A percentile compares a stretch with the other conserved stretches of the same genome.
Conservation (phyloP, 352 stramenopile species). For the Discostella stelligera region DNA sequence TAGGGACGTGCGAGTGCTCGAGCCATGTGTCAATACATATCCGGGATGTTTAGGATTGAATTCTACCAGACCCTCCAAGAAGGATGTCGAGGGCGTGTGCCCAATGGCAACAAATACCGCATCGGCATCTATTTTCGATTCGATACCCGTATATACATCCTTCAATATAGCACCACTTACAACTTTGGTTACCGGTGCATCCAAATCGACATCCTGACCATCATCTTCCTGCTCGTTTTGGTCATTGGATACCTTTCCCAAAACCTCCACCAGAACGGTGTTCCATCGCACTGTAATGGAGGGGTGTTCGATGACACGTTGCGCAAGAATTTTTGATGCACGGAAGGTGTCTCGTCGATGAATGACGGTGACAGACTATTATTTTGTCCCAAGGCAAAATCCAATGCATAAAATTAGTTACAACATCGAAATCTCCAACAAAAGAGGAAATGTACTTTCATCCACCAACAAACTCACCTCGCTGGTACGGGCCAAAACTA, state of each 20-base stretch:
- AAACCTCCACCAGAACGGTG: conserved; percentile 69
- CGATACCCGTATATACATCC: conserved; percentile 58
- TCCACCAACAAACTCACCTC: conserved; percentile 38
- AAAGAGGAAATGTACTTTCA: too few relatives aligned
- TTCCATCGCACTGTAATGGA: conserved; percentile 83
- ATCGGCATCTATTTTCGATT: conserved; percentile 43
- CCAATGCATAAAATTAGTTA: conserved; percentile 5
- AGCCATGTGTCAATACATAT: conserved; percentile 75
- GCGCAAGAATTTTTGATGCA: conserved; percentile 78
- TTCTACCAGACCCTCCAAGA: conserved; percentile 73
- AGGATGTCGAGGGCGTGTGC: conserved; percentile 79
- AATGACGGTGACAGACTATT: conserved; percentile 70
- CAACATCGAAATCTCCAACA: too few relatives aligned
- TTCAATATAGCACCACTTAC: conserved; percentile 65
- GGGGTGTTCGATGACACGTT: conserved; percentile 78
- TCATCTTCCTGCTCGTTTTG: conserved; percentile 15
- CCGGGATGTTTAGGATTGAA: conserved; percentile 75
- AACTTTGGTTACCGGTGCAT: conserved; percentile 50
- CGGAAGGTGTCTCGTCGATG: conserved; percentile 82
- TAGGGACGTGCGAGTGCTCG: conserved; percentile 75
- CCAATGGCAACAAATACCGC: conserved; percentile 86
- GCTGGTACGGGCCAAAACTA: conserved; percentile 69
- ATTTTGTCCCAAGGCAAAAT: background rate
- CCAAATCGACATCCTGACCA: conserved; percentile 61
- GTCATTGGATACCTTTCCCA: conserved; percentile 50